Evolutionary conservation across 1,284 basidiomycete species (phyloP), one percentile per base, ranked within the genome.

Genomic region (Ceratobasidium theobromae): DNA sequence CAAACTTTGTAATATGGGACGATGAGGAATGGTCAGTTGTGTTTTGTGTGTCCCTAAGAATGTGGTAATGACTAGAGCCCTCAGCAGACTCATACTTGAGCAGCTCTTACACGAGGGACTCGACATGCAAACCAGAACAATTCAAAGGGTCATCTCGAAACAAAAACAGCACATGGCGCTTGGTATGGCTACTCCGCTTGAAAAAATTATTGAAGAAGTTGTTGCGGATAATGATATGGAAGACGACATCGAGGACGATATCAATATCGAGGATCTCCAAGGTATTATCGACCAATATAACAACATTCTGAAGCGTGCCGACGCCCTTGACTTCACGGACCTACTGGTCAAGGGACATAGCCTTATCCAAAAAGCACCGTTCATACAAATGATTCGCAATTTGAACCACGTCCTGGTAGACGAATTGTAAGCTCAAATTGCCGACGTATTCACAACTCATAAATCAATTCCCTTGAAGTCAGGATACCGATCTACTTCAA

Each of bases 301-400:
- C 72, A 77, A 77, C 14, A 78, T 78, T 1, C 79, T 95, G 28
- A 77, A 80, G 41, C 77, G 80, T 21, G 83, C 80, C 67, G 91
- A 91, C 69, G 85, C 89, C 30, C 79, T 96, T 14, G 94, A 97
- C 76, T 97, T 96, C 72, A 94, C 96, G 73, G 94, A 96, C 74
- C 78, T 96, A 25, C 80, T 96, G 0, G 74, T 93, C 0, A 89
- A 83, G 71, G 92, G 89, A 0, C 81, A 91, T 16, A 81, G 82
- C 69, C 82, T 95, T 28, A 91, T 95, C 71, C 75, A 74, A 1
- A 72, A 76, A 18, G 79, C 87, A 71, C 79, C 82, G 23, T 64
- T 46, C 48, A 38, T 38, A 5, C 74, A 79, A 14, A 80, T 88
- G 1, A 80, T 85, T 0, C 73, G 73, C 1, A 86, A 86, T 79